Evolutionary conservation across 148 eudicot species (phyloP).

Genomic region (Nepenthes mirabilis): DNA sequence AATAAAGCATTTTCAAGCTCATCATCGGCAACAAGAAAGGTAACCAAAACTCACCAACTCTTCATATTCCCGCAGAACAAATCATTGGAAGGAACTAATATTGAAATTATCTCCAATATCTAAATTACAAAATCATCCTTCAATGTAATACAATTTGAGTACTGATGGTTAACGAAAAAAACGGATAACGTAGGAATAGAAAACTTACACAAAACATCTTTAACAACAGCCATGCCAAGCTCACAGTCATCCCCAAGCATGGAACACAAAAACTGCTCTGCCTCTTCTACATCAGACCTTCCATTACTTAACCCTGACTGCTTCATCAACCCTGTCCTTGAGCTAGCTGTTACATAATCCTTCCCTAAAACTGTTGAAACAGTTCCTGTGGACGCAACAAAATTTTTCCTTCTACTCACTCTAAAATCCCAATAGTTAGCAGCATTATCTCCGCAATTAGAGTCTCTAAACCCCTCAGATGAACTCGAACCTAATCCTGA

Average conservation of each 20-base stretch:
- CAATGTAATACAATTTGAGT: too few relatives aligned
- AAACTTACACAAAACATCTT: constrained; percentile 72
- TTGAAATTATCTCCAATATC: too few relatives aligned
- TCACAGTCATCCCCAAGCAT: constrained; percentile 83
- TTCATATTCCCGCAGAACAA: too few relatives aligned
- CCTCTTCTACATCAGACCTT: constrained; percentile 34
- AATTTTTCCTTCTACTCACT: constrained; percentile 37
- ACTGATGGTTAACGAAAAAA: neutral
- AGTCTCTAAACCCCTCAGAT: constrained; percentile 22
- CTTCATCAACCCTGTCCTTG: constrained; percentile 28
- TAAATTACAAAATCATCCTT: too few relatives aligned
- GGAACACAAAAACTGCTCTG: constrained; percentile 71
- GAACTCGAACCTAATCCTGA: constrained; percentile 17
- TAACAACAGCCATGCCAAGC: constrained; percentile 64
- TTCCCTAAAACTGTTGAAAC: constrained; percentile 56
- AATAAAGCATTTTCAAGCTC: too few relatives aligned
- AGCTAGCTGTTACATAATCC: constrained; percentile 40
- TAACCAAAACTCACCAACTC: too few relatives aligned
- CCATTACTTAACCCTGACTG: constrained; percentile 19
- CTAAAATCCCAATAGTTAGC: constrained; percentile 15
- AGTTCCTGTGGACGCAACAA: constrained; percentile 65
- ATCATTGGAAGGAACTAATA: too few relatives aligned
- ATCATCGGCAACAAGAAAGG: too few relatives aligned
- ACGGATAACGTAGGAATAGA: constrained; percentile 1
- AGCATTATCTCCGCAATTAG: constrained; percentile 2